These are phyloP conservation scores for Metarhizium brunneum DNA, from an alignment of 2,329 filamentous ascomycete species.

Conservation along the genomic window DNA sequence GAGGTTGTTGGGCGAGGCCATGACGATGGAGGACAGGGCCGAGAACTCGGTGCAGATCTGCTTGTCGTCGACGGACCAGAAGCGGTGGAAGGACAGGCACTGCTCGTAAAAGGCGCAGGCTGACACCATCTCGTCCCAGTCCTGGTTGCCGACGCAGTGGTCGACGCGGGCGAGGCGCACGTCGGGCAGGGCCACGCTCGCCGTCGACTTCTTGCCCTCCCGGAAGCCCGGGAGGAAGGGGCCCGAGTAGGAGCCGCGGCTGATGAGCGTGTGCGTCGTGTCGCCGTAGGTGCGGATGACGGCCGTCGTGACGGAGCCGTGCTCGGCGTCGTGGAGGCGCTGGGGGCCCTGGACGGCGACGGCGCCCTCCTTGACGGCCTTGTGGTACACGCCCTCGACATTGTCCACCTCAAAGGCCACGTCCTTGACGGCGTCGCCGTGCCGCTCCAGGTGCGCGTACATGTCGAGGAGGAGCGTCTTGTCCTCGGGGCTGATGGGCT, in stretches of 20 bases:
- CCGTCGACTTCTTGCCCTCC: constrained; percentile 32
- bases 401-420: constrained; percentile 92
- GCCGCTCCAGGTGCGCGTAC: constrained; percentile 71
- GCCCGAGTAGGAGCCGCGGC: constrained; percentile 60
- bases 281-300: constrained; percentile 89
- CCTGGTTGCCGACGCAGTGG: constrained; percentile 96
- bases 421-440: constrained; percentile 92
- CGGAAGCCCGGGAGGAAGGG: constrained; percentile 79
- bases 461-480: constrained; percentile 61
- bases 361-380: constrained; percentile 59
- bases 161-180: constrained; percentile 71
- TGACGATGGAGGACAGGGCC: constrained; percentile 80
- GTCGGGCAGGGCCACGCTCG: constrained; percentile 42
- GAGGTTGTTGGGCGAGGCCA: constrained; percentile 73
- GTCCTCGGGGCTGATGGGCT: constrained; percentile 55
- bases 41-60: constrained; percentile 91
- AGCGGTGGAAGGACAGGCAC: constrained; percentile 86
- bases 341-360: constrained; percentile 53
- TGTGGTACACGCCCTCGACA: constrained; percentile 68
- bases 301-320: constrained; percentile 62
- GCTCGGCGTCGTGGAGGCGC: constrained; percentile 43
- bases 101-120: constrained; percentile 71
- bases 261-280: constrained; percentile 87
- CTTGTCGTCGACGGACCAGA: constrained; percentile 93
- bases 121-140: constrained; percentile 77